Base-by-base conservation (phyloP, 2,329 filamentous ascomycete genomes). In the Endoconidiophora polonica region DNA sequence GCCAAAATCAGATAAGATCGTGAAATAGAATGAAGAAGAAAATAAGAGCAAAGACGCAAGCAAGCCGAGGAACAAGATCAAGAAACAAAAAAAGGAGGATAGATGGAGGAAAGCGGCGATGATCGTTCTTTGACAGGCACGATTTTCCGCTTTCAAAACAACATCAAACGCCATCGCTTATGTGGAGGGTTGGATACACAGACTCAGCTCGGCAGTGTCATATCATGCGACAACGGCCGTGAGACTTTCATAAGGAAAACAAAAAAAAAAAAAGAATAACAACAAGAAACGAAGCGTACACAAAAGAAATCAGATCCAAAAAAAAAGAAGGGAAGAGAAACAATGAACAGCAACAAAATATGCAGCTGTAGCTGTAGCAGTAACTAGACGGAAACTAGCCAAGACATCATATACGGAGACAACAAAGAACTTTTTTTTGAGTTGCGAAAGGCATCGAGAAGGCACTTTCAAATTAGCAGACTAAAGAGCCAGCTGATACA, bases 241-340 rank as follows among this genome's bases (percentile, higher is more conserved):
- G 6, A 33, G 29, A 33, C 29, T 33, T 33, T 26, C 16, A 16
- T 24, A 20, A 44, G 33, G 24, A 44, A 49, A 57, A 56, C 55
- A 50, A 54, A 45, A 53, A 58, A 55, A 46, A 60, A 56, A 55
- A 56, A 58, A 57, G 56, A 57, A 58, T 58, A 36, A 46, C 39
- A 48, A 43, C 45, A 50, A 33, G 46, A 52, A 39, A 44, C n/a
- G 36, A 7, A 49, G 41, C 40, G 42, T 23, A 46, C 33, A 45
- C 33, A 49, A 45, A 45, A 24, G 26, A 49, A n/a, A 29, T 26
- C 16, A 46, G 23, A 26, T 29, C 40, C 29, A 33, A 24, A 40
- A 29, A 41, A 6, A 33, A 26, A 16, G 46, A 47, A 44, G 18
- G 24, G 50, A 40, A 39, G 50, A 40, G 33, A 46, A 44, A 49